Conservation (phyloP, 176 grass and related monocot species). For the Oryza nivara region DNA sequence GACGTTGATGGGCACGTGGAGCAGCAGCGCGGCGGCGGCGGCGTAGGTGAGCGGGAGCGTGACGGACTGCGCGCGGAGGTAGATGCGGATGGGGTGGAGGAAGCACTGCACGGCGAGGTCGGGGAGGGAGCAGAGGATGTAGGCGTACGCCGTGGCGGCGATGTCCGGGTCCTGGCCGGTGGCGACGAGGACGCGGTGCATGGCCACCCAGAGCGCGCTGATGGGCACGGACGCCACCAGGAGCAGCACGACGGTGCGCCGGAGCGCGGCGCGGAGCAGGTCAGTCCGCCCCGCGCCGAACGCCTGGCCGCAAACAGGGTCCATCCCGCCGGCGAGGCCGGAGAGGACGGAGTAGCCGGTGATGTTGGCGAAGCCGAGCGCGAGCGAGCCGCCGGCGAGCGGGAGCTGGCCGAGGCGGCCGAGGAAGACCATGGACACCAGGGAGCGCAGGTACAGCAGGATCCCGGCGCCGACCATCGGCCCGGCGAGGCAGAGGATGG, state of each 20-base stretch:
- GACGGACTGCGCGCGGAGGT: conserved; percentile 84
- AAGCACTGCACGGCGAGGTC: conserved; percentile 80
- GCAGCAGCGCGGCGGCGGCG: conserved; percentile 55
- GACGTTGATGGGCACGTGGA: conserved; percentile 79
- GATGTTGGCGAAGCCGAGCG: conserved; percentile 92
- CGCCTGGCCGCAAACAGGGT: conserved; percentile 82
- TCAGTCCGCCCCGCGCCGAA: conserved; percentile 70
- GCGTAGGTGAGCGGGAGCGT: conserved; percentile 89
- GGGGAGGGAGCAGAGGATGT: conserved; percentile 78
- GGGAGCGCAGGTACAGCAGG: conserved; percentile 71
- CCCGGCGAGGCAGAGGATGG: conserved; percentile 61
- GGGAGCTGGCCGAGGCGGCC: conserved; percentile 74
- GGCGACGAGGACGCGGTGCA: conserved; percentile 62
- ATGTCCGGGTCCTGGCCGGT: conserved; percentile 74
- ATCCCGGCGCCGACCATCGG: conserved; percentile 75
- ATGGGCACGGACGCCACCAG: conserved; percentile 69
- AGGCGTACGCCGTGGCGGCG: conserved; percentile 59
- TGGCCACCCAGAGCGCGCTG: conserved; percentile 63
- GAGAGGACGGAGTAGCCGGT: conserved; percentile 92
- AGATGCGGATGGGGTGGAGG: conserved; percentile 93
- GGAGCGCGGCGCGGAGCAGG: conserved; percentile 63
- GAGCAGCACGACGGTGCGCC: conserved; percentile 69
- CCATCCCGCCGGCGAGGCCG: conserved; percentile 89
- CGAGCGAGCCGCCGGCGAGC: conserved; percentile 81
- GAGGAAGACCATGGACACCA: conserved; percentile 88